These are phyloP conservation scores for Herpetospermum pedunculosum DNA, from an alignment of 306 rosid species.

Conservation along the genomic window DNA sequence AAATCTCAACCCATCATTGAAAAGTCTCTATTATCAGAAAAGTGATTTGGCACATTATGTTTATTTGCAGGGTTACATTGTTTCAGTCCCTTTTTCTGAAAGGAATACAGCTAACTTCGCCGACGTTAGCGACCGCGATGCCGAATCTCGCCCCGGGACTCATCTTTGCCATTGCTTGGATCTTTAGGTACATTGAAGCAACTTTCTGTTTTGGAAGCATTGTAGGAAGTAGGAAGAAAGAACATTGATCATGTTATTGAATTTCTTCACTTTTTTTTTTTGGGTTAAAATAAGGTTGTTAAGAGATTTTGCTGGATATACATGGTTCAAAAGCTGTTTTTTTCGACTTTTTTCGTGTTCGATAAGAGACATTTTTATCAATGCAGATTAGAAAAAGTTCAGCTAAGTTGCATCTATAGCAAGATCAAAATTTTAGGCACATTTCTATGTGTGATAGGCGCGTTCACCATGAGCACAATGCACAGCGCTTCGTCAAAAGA, in stretches of 20 bases:
- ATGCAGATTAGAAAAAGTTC: slow-evolving; percentile 70
- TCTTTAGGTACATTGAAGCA: slow-evolving; percentile 33
- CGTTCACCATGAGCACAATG: slow-evolving; percentile 64
- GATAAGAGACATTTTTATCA: background rate
- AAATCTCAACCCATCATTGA: background rate
- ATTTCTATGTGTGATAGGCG: slow-evolving; percentile 60
- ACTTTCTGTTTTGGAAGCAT: background rate
- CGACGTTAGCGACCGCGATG: slow-evolving; percentile 92
- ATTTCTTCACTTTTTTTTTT: background rate
- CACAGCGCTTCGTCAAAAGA: slow-evolving; percentile 32
- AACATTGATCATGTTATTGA: background rate
- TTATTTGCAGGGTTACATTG: slow-evolving; percentile 44
- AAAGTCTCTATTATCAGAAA: background rate
- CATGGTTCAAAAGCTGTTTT: background rate
- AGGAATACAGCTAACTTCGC: slow-evolving; percentile 69
- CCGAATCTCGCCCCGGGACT: slow-evolving; percentile 87
- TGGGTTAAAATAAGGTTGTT: background rate
- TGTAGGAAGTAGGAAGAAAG: background rate
- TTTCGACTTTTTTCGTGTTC: background rate
- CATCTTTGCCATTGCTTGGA: slow-evolving; percentile 74
- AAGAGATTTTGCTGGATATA: background rate
- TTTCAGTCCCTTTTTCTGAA: slow-evolving; percentile 51
- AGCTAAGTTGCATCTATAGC: slow-evolving; percentile 43
- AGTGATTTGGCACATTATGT: slow-evolving; percentile 1
- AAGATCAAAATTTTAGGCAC: slow-evolving; percentile 71